Evolutionary conservation across 139 green algal genomes (phyloP), one percentile per base, ranked within the genome.

Genomic region (Eudorina sp.): DNA sequence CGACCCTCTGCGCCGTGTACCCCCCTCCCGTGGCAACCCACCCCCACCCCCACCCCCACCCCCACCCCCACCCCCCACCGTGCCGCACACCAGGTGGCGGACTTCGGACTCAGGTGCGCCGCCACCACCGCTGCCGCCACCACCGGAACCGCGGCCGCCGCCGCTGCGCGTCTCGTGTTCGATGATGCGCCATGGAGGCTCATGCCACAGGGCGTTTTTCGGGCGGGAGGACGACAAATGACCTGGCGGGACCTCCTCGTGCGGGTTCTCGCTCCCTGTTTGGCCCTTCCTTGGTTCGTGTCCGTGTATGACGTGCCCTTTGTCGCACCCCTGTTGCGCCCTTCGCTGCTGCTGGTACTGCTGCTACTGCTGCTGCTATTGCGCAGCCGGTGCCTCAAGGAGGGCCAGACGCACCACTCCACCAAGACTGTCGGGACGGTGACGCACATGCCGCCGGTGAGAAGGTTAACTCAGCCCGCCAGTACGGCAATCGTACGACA

Each of bases 401-500:
- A 88, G 34, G 89, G 84, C 13, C 84, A 91, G 72, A 89, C 53
- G 19, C 89, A 92, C 60, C 73, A 89, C 53, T 89, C 79, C 27
- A 92, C 89, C 9, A 81, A 88, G 38, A 83, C 85, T 9, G 86
- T 89, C 34, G 89, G 89, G 38, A 92, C 89, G 2, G 89, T 92
- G 7, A 92, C 89, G 3, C 79, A 89, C 58, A 89, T 89, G 89
- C 86, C 90, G 43, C 76, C 82, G 55, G 73, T 43, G 27, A 46
- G 31, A 34, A 1, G 9, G 23, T 8, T 66, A 66, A 66, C 14
- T 66, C 18, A n/a, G 18, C 19, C 19, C 13, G 29, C 14, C 23
- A 66, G 55, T 66, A 66, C 19, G 55, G 55, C 55, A 66, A n/a
- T n/a, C n/a, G n/a, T n/a, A n/a, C n/a, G n/a, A n/a, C n/a, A n/a